Conservation (phyloP, 225 moss, liverwort and hornwort species). For the Ulota crispa region DNA sequence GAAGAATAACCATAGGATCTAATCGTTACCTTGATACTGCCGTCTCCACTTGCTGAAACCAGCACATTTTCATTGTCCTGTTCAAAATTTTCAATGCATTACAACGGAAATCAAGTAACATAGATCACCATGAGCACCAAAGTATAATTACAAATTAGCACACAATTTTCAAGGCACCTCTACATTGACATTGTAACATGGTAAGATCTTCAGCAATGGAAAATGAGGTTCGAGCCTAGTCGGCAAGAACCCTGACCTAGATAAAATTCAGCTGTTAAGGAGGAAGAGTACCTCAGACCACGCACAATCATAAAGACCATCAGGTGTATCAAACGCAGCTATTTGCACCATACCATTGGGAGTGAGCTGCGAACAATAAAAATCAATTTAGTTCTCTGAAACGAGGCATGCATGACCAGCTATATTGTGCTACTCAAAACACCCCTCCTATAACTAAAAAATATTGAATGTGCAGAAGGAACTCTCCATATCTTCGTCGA, state of each 20-base stretch:
- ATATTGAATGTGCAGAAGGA: neutral
- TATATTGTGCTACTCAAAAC: constrained; percentile 1
- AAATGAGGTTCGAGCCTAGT: constrained; percentile 6
- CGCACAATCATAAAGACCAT: constrained; percentile 98
- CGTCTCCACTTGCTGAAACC: constrained; percentile 72
- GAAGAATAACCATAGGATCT: constrained; percentile 15
- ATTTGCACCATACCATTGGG: constrained; percentile 80
- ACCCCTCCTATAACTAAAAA: neutral
- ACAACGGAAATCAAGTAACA: constrained; percentile 7
- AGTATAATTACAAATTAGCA: constrained; percentile 11
- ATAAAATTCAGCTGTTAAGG: constrained; percentile 12
- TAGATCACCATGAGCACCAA: constrained; percentile 20
- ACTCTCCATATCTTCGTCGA: neutral
- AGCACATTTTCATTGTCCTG: constrained; percentile 70
- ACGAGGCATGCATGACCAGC: neutral
- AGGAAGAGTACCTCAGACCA: constrained; percentile 76
- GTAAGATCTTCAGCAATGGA: neutral
- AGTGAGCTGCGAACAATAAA: constrained; percentile 47
- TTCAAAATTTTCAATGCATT: constrained; percentile 7
- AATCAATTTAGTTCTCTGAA: neutral
- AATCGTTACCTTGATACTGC: constrained; percentile 63
- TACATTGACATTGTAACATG: neutral
- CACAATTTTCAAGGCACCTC: neutral
- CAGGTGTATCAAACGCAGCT: constrained; percentile 89
- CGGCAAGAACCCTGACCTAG: neutral